Base-by-base conservation (phyloP, 768 basidiomycete genomes). In the Tylopilus subfusipes region DNA sequence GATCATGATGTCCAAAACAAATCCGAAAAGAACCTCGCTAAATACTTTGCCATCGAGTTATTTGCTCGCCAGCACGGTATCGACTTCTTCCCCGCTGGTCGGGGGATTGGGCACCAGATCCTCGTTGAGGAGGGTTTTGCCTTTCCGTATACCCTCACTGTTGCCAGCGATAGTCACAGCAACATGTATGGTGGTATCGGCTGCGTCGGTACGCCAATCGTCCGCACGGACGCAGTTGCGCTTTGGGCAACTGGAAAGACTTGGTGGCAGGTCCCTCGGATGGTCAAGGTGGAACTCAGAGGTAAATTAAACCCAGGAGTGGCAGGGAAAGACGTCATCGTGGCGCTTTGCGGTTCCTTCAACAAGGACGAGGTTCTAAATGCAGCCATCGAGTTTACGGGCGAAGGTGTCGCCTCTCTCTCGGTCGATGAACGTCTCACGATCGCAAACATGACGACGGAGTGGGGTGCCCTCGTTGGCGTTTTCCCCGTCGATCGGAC, bases 131-230 rank as follows among this genome's bases (percentile, higher is more conserved):
- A 99, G 69, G 97, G 97, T 2, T 99, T 98, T 68, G 96, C 97
- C 0, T 98, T 97, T 71, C 97, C 97, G 0, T 77, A 94, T 54
- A 92, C 92, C 18, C 82, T 99, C 65, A 97, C 96, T 2, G 97
- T 99, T 27, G 95, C 94, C 8, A 92, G 88, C 64, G 94, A 96
- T 73, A 94, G 91, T 68, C 95, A 97, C 72, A 92, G 90, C 66
- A 99, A 99, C 70, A 98, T 98, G 90, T 99, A 99, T 65, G 97
- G 97, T 18, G 97, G 95, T 31, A 91, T 99, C 5, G 96, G 93
- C 1, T 96, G 95, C 65, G 84, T 99, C 4, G 97, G 97, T 3
- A 99, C 97, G 0, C 93, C 97, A 0, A 97, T 98, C 58, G 97
- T 98, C 7, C 84, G 97, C 47, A 98, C 93, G 13, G 93, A 96